A percentile compares a stretch with the other conserved stretches of the same genome.
Evolutionary conservation across 331 rosid species (phyloP).

Genomic region (Malus hybrid): DNA sequence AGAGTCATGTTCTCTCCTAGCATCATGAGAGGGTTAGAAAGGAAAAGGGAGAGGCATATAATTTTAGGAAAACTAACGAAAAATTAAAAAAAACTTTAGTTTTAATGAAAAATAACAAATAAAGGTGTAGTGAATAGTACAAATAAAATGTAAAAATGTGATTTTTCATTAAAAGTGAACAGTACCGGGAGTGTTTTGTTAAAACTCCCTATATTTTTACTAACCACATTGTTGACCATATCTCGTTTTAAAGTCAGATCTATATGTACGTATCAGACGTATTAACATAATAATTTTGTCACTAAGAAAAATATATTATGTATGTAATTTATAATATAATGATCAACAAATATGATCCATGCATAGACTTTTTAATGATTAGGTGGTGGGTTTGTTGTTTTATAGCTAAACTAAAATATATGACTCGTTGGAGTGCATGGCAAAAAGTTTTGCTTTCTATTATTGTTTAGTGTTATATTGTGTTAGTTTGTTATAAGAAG

Average conservation of each 20-base stretch:
- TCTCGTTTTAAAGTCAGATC: neutral
- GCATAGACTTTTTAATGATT: neutral
- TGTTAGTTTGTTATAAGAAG: neutral
- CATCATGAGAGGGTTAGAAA: neutral
- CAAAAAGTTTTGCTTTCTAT: neutral
- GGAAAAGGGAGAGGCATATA: neutral
- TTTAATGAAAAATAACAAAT: too few species aligned
- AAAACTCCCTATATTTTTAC: neutral
- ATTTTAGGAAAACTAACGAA: too few species aligned
- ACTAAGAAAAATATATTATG: neutral
- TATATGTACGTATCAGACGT: neutral
- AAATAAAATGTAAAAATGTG: fast-evolving
- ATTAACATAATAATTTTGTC: neutral
- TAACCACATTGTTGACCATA: neutral
- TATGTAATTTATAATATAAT: neutral
- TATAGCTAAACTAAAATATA: slow-evolving; percentile 8
- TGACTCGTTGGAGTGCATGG: slow-evolving; percentile 13
- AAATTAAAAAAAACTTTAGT: too few species aligned
- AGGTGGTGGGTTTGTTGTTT: slow-evolving; percentile 14
- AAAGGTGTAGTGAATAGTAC: too few species aligned
- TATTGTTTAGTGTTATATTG: neutral
- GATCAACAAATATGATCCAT: neutral
- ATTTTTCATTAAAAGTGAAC: too few species aligned
- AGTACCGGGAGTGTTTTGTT: too few species aligned
- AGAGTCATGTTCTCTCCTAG: neutral